Base-by-base conservation (phyloP, 805 yeast genomes). In the Hanseniaspora lachancei region DNA sequence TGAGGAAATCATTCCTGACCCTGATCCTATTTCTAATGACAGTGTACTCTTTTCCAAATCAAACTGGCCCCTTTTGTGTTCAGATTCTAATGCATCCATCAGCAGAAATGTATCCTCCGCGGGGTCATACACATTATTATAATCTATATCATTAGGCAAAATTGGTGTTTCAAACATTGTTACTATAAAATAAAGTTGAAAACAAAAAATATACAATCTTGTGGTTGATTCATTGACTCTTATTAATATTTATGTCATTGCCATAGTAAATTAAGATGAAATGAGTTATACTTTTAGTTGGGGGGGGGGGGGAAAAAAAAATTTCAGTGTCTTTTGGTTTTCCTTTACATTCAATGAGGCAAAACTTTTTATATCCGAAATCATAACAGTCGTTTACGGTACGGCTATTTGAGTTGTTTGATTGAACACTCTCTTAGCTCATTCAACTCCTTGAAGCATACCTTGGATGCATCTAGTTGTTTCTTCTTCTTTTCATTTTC, bases 31-130 rank as follows among this genome's bases (percentile, higher is more conserved):
- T 63, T 93, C 98, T 9, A 83, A 74, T 0, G 86, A 82, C 0
- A 86, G 43, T 0, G 93, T 86, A 1, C 65, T 42, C n/a, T 29
- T 27, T 20, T 61, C 72, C 1, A 59, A 61, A 47, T 64, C 66
- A 20, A 34, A 36, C 2, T 27, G 8, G 6, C 47, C 35, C 13
- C 42, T 40, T 9, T 16, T 38, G 18, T 39, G 29, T 52, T 86
- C 84, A 42, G 72, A 66, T 63, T 93, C 97, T 48, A 93, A 72
- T 16, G 84, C 74, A 66, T 93, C 98, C 46, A 93, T 68, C 10
- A 93, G 72, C 10, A 91, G 77, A 64, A 84, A 93, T 8, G 95
- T 79, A 70, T 93, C 98, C 63, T 93, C 98, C 0, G 95, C 79
- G 0, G 98, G 97, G 64, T 93, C 98, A 66, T 93, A 93, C 3